Conservation (phyloP, 129 eudicot species). For the Escallonia rubra region DNA sequence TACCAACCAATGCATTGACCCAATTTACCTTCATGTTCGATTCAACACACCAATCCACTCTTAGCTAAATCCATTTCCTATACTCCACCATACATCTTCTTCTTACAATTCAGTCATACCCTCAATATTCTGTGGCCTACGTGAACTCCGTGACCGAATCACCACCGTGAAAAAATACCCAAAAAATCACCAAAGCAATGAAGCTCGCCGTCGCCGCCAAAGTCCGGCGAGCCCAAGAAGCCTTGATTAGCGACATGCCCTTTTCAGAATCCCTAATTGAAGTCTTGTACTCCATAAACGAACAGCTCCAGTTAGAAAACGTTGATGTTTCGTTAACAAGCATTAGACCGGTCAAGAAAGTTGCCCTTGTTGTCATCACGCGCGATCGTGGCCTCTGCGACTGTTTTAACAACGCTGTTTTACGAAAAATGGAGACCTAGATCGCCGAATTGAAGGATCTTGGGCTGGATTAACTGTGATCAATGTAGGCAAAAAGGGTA, state of each 20-base stretch:
- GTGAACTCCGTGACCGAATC: slow-evolving; percentile 43
- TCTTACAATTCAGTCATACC: slow-evolving; percentile 2
- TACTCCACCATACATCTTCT: slow-evolving; percentile 12
- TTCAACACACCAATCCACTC: slow-evolving; percentile 8
- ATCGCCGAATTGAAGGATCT: slow-evolving; percentile 36
- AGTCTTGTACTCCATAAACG: slow-evolving; percentile 51
- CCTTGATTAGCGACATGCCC: slow-evolving; percentile 57
- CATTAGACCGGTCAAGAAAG: slow-evolving; percentile 55
- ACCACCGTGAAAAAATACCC: slow-evolving; percentile 55
- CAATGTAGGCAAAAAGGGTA: slow-evolving; percentile 69
- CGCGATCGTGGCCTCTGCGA: slow-evolving; percentile 73
- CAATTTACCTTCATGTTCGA: no score
- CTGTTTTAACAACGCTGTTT: slow-evolving; percentile 40
- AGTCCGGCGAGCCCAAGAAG: slow-evolving; percentile 70
- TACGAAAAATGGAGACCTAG: slow-evolving; percentile 48
- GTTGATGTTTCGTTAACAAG: slow-evolving; percentile 54
- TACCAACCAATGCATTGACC: no score
- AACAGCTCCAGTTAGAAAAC: slow-evolving; percentile 47
- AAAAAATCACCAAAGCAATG: slow-evolving; percentile 69
- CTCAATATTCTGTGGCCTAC: slow-evolving; percentile 38
- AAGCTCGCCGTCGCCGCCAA: slow-evolving; percentile 69
- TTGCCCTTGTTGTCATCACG: slow-evolving; percentile 58
- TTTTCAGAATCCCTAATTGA: slow-evolving; percentile 57
- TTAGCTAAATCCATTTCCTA: slow-evolving; percentile 22
- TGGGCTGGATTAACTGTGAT: slow-evolving; percentile 48